phyloP scores from a whole-genome alignment of 495 filamentous ascomycete genomes.

The Extremus antarcticus region DNA sequence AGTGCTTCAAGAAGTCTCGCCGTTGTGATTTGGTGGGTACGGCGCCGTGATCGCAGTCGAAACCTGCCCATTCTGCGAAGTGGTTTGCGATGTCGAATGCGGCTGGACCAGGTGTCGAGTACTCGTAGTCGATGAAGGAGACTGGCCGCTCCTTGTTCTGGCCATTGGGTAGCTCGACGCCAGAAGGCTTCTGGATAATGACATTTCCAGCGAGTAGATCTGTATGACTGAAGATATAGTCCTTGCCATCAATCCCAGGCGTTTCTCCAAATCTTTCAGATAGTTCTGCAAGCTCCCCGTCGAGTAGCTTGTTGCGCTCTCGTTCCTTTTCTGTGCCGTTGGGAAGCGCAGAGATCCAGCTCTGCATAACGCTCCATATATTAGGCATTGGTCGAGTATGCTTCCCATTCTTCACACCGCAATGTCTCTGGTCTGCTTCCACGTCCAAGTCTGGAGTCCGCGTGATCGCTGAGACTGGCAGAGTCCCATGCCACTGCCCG shows the following conservation, averaged over 20 bases:
- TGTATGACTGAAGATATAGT: slow-evolving; percentile 88
- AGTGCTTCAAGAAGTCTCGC: slow-evolving; percentile 71
- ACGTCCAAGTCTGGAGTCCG: slow-evolving; percentile 9
- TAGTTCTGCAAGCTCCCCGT: slow-evolving; percentile 61
- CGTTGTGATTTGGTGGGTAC: slow-evolving; percentile 71
- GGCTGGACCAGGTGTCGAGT: slow-evolving; percentile 78
- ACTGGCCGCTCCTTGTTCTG: slow-evolving; percentile 41
- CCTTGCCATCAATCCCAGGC: slow-evolving; percentile 58
- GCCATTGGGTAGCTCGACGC: slow-evolving; percentile 18
- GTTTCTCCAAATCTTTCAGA: slow-evolving; percentile 60
- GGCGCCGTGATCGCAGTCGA: slow-evolving; percentile 80
- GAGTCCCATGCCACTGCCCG: slow-evolving; percentile 83
- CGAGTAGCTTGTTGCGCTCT: slow-evolving; percentile 52
- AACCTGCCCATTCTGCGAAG: slow-evolving; percentile 96
- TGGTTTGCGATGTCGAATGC: slow-evolving; percentile 99
- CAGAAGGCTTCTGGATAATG: slow-evolving; percentile 44
- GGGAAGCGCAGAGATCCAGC: slow-evolving; percentile 85
- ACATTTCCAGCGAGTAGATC: slow-evolving; percentile 93
- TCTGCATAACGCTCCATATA: slow-evolving; percentile 87
- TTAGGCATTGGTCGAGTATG: slow-evolving; percentile 45
- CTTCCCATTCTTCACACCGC: slow-evolving; percentile 9
- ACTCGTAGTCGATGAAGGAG: slow-evolving; percentile 94
- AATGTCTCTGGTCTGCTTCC: slow-evolving; percentile 2
- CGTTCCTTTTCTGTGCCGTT: slow-evolving; percentile 54
- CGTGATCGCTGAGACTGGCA: slow-evolving; percentile 41